A percentile compares a stretch with the other conserved stretches of the same genome.
Conservation (phyloP, 1,284 basidiomycete species). For the Rhodotorula sp. region DNA sequence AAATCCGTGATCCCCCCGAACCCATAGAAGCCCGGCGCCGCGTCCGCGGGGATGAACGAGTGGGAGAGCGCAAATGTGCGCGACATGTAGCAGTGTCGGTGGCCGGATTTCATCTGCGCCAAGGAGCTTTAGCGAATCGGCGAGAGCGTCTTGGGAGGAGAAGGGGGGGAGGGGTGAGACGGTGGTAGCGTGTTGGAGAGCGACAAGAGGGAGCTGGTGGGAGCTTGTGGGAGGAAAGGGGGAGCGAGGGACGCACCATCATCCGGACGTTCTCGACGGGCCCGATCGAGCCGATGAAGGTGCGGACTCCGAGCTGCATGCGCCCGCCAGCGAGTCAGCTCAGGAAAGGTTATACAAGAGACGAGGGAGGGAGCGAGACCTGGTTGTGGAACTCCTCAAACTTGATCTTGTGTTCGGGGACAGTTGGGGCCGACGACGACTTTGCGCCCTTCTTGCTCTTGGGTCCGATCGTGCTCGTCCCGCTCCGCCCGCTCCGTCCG, state of each 20-base stretch:
- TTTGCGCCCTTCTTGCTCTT: conserved; percentile 15
- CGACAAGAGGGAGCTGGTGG: not conserved
- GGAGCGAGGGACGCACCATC: conserved; percentile 60
- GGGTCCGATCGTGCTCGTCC: conserved; percentile 8
- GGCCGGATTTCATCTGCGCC: conserved; percentile 72
- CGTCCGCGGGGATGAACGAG: conserved; percentile 83
- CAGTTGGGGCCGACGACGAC: conserved; percentile 44
- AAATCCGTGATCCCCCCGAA: conserved; percentile 68
- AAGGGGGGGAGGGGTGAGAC: not conserved
- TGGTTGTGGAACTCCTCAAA: conserved; percentile 83
- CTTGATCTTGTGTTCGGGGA: conserved; percentile 67
- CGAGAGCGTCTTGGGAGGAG: too few relatives aligned
- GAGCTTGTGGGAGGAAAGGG: not conserved
- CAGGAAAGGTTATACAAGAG: too few relatives aligned
- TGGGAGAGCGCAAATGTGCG: conserved; percentile 86
- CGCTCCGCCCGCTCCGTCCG: conserved; percentile 21
- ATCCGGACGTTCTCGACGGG: conserved; percentile 67
- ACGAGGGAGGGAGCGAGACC: conserved; percentile 13
- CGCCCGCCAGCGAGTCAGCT: conserved; percentile 29
- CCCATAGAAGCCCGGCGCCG: conserved; percentile 71
- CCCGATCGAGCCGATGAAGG: conserved; percentile 86
- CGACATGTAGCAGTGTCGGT: conserved; percentile 92
- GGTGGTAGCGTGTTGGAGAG: not conserved
- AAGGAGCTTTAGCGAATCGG: not conserved
- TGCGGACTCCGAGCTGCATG: conserved; percentile 70